phyloP scores from a whole-genome alignment of 768 basidiomycete species.

The Lentinus tigrinus region DNA sequence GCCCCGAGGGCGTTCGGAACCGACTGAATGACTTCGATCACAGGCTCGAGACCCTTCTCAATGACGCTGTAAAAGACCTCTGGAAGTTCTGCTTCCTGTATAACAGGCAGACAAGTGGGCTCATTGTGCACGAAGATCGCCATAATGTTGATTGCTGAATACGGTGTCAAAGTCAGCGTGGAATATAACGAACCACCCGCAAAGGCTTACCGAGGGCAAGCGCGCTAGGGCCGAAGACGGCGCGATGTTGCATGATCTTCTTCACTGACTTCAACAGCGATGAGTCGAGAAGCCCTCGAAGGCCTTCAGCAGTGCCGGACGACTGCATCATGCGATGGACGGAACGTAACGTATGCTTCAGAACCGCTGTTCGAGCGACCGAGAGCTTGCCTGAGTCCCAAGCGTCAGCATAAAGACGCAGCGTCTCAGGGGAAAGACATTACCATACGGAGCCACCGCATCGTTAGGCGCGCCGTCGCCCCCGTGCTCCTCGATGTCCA shows the following conservation, averaged over 20 bases:
- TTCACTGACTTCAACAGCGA: conserved; percentile 82
- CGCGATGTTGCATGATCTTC: conserved; percentile 80
- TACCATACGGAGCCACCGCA: conserved; percentile 53
- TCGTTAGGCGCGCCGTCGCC: conserved; percentile 43
- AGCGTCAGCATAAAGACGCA: conserved; percentile 1
- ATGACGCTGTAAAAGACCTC: conserved; percentile 86
- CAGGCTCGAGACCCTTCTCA: conserved; percentile 80
- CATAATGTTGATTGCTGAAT: conserved; percentile 87
- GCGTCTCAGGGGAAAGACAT: conserved; percentile 16
- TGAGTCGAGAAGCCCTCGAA: conserved; percentile 92
- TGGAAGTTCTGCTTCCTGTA: conserved; percentile 90
- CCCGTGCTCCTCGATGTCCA: conserved; percentile 50
- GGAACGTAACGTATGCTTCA: conserved; percentile 89
- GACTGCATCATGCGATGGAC: conserved; percentile 98
- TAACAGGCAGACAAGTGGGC: conserved; percentile 87
- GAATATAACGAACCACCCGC: neutral
- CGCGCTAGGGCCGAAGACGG: conserved; percentile 83
- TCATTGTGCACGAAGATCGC: conserved; percentile 98
- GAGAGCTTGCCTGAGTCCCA: conserved; percentile 60
- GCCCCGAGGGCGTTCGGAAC: conserved; percentile 96
- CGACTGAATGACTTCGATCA: conserved; percentile 89
- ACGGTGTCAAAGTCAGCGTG: neutral
- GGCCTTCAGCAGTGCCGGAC: conserved; percentile 89
- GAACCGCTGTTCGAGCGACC: conserved; percentile 70
- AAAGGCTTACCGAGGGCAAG: conserved; percentile 71